Percentiles rank a stretch among this genome's conserved stretches.
phyloP scores from a whole-genome alignment of 2,329 filamentous ascomycete species.

The Diaporthe eres region DNA sequence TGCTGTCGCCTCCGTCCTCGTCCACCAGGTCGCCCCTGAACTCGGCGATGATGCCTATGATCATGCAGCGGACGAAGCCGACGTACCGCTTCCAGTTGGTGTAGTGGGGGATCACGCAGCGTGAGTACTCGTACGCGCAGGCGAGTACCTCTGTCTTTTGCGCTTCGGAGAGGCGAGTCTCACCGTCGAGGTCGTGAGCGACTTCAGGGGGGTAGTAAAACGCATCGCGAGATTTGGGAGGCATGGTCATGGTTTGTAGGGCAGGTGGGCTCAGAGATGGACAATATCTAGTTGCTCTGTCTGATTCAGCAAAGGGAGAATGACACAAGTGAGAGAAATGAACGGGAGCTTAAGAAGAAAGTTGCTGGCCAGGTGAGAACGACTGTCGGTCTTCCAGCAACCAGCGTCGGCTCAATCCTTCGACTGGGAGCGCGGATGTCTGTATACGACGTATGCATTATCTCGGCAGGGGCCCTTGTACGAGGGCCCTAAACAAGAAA shows the following conservation, averaged over 20 bases:
- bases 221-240: neutral
- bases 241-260: neutral
- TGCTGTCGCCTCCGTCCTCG: constrained; percentile 26
- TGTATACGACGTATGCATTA: neutral
- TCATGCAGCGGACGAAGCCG: constrained; percentile 45
- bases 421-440: too few relatives aligned
- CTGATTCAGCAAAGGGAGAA: too few relatives aligned
- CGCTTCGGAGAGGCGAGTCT: constrained; percentile 22
- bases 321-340: neutral
- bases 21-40: constrained; percentile 44
- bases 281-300: neutral
- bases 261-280: neutral
- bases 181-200: constrained; percentile 35
- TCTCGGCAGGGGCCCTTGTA: neutral
- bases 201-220: constrained; percentile 42
- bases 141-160: constrained; percentile 43
- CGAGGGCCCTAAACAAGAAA: neutral
- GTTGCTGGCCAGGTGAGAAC: neutral
- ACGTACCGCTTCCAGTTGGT: constrained; percentile 47
- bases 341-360: neutral
- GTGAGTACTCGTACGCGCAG: constrained; percentile 47
- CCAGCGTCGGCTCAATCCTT: neutral
- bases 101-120: constrained; percentile 46
- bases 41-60: constrained; percentile 46
- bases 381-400: too few relatives aligned